Evolutionary conservation across 257 asterid genomes (phyloP), one percentile per base, ranked within the genome.

Genomic region (Nicotiana knightiana): DNA sequence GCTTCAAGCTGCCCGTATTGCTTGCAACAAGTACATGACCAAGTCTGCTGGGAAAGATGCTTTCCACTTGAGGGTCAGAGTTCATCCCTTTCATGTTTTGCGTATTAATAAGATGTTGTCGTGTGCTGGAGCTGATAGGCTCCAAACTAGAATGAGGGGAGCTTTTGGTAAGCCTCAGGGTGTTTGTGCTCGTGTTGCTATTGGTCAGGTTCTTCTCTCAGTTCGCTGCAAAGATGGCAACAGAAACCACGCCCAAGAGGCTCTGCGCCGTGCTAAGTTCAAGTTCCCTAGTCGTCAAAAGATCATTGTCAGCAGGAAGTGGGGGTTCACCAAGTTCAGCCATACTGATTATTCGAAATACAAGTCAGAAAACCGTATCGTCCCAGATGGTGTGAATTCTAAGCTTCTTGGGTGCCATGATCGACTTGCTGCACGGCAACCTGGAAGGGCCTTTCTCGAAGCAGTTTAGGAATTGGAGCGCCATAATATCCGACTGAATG

Each of bases 21-120:
- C n/a, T n/a, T n/a, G n/a, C n/a, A n/a, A n/a, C n/a, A n/a, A n/a
- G n/a, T n/a, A n/a, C n/a, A n/a, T n/a, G n/a, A n/a, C n/a, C n/a
- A n/a, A n/a, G n/a, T n/a, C n/a, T n/a, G n/a, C n/a, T n/a, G n/a
- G n/a, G n/a, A n/a, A n/a, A n/a, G n/a, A n/a, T n/a, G n/a, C n/a
- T n/a, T n/a, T n/a, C n/a, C n/a, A n/a, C n/a, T n/a, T n/a, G n/a
- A n/a, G n/a, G n/a, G n/a, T n/a, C n/a, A n/a, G n/a, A n/a, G n/a
- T n/a, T n/a, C n/a, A n/a, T n/a, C 88, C 88, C 48, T 86, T 80
- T 71, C 86, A 86, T 37, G 86, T 86, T 17, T 79, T 86, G 35
- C 86, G 86, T n/a, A 83, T 86, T 35, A 86, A 86, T 82, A 86
- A 86, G n/a, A 86, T 86, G 88, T 39, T 86, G 63, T 86, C 88